phyloP scores from a whole-genome alignment of 257 asterid genomes.

The Gentiana macrophylla region DNA sequence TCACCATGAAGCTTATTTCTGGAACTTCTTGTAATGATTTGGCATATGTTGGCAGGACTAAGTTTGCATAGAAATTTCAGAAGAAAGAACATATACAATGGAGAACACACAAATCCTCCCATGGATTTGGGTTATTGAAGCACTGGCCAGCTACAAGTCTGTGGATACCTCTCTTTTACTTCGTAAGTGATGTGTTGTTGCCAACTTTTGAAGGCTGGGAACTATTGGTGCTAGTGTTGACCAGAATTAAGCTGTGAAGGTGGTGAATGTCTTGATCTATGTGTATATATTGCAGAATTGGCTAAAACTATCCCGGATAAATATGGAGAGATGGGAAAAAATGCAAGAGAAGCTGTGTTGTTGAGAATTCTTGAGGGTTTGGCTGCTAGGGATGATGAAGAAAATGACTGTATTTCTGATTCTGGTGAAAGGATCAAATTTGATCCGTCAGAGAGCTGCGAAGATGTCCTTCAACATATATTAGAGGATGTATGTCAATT shows the following conservation, averaged over 20 bases:
- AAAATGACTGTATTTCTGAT: conserved; percentile 10
- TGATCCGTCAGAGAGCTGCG: conserved; percentile 35
- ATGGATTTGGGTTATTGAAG: conserved; percentile 51
- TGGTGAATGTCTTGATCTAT: conserved; percentile 6
- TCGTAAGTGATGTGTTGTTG: conserved; percentile 21
- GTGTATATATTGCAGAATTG: conserved; percentile 28
- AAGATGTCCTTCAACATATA: conserved; percentile 34
- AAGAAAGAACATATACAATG: conserved; percentile 14
- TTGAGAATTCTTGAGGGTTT: conserved; percentile 45
- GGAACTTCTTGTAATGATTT: too few species aligned
- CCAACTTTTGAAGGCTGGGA: conserved; percentile 1
- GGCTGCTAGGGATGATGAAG: conserved; percentile 10
- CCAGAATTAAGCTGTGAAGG: conserved; percentile 4
- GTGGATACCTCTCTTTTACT: conserved; percentile 35
- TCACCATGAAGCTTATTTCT: too few species aligned
- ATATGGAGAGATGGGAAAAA: conserved; percentile 30
- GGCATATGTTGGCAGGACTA: too few species aligned
- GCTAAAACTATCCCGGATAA: conserved; percentile 32
- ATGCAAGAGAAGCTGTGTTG: conserved; percentile 42
- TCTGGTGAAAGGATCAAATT: conserved; percentile 19
- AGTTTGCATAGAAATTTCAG: too few species aligned
- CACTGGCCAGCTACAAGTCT: conserved; percentile 33
- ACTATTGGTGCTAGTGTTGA: conserved; percentile 2
- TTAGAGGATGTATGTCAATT: conserved; percentile 28
- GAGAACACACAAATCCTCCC: conserved; percentile 31